These are phyloP conservation scores for Monilinia aucupariae DNA, from an alignment of 2,329 filamentous ascomycete genomes.

Conservation along the genomic window DNA sequence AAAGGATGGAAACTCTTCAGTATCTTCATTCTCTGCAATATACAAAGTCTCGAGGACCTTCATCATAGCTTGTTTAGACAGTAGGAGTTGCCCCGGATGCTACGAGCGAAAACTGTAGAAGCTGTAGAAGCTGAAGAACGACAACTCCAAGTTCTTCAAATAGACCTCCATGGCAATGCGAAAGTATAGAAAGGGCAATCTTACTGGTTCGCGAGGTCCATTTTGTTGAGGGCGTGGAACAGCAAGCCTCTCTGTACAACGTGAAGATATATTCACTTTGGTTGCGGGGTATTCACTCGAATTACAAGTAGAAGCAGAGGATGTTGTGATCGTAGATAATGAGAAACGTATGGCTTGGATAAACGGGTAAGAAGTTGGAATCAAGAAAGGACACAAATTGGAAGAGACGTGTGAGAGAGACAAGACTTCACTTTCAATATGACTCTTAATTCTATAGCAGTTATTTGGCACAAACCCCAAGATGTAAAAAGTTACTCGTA, in stretches of 20 bases:
- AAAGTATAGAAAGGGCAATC: conserved; percentile 24
- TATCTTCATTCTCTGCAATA: conserved; percentile 42
- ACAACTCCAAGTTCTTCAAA: not conserved
- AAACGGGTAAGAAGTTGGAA: not conserved
- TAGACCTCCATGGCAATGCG: conserved; percentile 9
- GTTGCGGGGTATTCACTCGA: conserved; percentile 15
- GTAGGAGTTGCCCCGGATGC: not conserved
- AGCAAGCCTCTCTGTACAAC: not conserved
- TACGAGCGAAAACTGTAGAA: not conserved
- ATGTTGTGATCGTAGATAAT: not conserved
- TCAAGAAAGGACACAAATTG: not conserved
- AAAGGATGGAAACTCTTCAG: conserved; percentile 35
- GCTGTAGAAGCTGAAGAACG: not conserved
- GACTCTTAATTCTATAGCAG: not conserved
- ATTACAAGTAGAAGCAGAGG: conserved; percentile 1
- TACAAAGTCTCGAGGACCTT: not conserved
- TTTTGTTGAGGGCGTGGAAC: conserved; percentile 28
- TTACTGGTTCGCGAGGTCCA: conserved; percentile 61
- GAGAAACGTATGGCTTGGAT: conserved; percentile 1
- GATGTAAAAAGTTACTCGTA: not conserved
- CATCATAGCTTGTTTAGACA: not conserved
- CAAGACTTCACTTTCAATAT: conserved; percentile 5
- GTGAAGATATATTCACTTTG: conserved; percentile 9
- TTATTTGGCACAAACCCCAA: conserved; percentile 7
- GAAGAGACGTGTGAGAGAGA: not conserved